These are phyloP conservation scores for Xylariaceae sp. DNA, from an alignment of 2,329 filamentous ascomycete species.

Conservation along the genomic window DNA sequence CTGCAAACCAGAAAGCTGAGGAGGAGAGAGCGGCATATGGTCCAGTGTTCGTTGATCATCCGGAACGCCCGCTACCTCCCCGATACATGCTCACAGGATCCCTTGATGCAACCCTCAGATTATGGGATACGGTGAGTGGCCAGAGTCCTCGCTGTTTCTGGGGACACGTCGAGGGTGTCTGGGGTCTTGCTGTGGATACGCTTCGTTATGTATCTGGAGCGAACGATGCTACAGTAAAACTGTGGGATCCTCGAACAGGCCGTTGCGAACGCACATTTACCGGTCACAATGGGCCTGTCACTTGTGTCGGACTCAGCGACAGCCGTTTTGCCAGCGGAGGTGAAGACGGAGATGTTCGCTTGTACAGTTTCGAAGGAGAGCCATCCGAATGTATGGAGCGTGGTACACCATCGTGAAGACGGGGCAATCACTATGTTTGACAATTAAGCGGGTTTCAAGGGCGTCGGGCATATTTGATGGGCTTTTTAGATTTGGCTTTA, in stretches of 20 bases:
- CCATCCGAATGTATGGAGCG: constrained; percentile 41
- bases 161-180: constrained; percentile 93
- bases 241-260: constrained; percentile 87
- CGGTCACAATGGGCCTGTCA: constrained; percentile 85
- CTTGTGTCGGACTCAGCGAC: constrained; percentile 87
- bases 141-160: constrained; percentile 90
- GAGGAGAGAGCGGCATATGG: constrained; percentile 56
- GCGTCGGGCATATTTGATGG: constrained; percentile 1
- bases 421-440: not conserved
- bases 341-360: constrained; percentile 85
- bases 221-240: constrained; percentile 92
- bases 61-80: constrained; percentile 67
- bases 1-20: constrained; percentile 25
- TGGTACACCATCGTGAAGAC: constrained; percentile 46
- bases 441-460: not conserved
- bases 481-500: constrained; percentile 3
- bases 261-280: constrained; percentile 91
- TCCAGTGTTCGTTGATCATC: constrained; percentile 57
- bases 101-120: constrained; percentile 82
- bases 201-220: constrained; percentile 83
- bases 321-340: constrained; percentile 85
- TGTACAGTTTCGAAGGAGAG: constrained; percentile 70
- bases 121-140: constrained; percentile 85
- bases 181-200: constrained; percentile 86
- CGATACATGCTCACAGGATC: constrained; percentile 91